Evolutionary conservation across 106 monocot genomes (phyloP).

Genomic region (Dactylorhiza incarnata): DNA sequence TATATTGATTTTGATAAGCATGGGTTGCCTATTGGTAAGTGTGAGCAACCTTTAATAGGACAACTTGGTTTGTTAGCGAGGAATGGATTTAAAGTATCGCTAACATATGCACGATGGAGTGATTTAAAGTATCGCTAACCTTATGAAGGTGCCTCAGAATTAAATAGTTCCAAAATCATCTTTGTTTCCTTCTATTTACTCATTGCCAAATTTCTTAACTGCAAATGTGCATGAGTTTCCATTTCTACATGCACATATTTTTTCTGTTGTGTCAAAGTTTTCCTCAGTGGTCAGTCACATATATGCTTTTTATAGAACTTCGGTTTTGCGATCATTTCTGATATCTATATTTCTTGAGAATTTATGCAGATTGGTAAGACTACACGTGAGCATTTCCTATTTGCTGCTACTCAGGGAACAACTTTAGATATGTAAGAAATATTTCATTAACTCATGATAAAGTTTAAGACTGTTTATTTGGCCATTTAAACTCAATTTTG

Average conservation of each 20-base stretch:
- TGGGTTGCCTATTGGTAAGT: too few relatives aligned
- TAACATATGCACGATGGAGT: too few relatives aligned
- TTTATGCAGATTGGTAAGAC: slow-evolving; percentile 51
- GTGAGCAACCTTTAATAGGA: too few relatives aligned
- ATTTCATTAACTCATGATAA: not conserved
- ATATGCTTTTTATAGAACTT: not conserved
- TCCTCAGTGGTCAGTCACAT: slow-evolving; percentile 44
- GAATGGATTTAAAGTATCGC: too few relatives aligned
- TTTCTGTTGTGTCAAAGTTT: slow-evolving; percentile 65
- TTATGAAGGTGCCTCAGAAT: too few relatives aligned
- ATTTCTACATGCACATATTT: slow-evolving; percentile 79
- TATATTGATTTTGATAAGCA: too few relatives aligned
- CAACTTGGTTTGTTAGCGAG: too few relatives aligned
- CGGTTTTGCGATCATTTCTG: not conserved
- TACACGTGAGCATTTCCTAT: slow-evolving; percentile 50
- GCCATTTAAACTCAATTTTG: too few relatives aligned
- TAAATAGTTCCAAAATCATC: too few relatives aligned
- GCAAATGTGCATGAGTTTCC: slow-evolving; percentile 65
- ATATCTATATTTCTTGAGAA: slow-evolving; percentile 3
- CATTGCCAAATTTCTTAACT: not conserved
- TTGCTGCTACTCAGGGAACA: slow-evolving; percentile 59
- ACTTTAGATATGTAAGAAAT: slow-evolving; percentile 68
- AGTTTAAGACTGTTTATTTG: too few relatives aligned
- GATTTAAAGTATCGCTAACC: too few relatives aligned
- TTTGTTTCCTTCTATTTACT: not conserved